Conservation (phyloP, 2,329 filamentous ascomycete genomes). For the Eutypa lata region DNA sequence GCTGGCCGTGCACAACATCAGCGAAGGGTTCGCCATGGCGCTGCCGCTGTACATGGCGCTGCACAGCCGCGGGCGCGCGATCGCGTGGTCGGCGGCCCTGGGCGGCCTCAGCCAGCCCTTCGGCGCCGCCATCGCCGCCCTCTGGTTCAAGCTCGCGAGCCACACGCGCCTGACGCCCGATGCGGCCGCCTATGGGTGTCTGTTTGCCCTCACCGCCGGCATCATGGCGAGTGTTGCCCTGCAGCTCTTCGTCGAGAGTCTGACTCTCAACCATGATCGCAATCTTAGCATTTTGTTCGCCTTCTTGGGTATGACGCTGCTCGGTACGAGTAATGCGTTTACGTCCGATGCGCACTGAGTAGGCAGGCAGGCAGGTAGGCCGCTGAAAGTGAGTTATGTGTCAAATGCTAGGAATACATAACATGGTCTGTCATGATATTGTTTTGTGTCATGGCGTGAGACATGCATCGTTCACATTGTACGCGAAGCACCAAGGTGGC, state of each 20-base stretch:
- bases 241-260: constrained; percentile 81
- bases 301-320: constrained; percentile 81
- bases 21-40: constrained; percentile 92
- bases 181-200: constrained; percentile 65
- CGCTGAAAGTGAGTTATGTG: no score
- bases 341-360: constrained; percentile 54
- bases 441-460: no score
- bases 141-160: constrained; percentile 77
- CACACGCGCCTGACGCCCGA: constrained; percentile 47
- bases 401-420: no score
- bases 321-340: constrained; percentile 81
- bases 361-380: no score
- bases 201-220: constrained; percentile 87
- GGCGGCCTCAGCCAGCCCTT: constrained; percentile 85
- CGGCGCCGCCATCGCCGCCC: constrained; percentile 76
- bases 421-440: no score
- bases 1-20: constrained; percentile 96
- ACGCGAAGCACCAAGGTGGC: no score
- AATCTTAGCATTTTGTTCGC: constrained; percentile 76
- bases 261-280: constrained; percentile 77
- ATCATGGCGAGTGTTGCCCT: constrained; percentile 95
- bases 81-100: constrained; percentile 77
- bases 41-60: constrained; percentile 90
- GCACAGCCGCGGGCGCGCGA: constrained; percentile 73
- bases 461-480: no score